Percentiles rank a stretch among this genome's conserved stretches.
phyloP scores from a whole-genome alignment of 2,329 filamentous ascomycete genomes.

The Paecilomyces fulvus region DNA sequence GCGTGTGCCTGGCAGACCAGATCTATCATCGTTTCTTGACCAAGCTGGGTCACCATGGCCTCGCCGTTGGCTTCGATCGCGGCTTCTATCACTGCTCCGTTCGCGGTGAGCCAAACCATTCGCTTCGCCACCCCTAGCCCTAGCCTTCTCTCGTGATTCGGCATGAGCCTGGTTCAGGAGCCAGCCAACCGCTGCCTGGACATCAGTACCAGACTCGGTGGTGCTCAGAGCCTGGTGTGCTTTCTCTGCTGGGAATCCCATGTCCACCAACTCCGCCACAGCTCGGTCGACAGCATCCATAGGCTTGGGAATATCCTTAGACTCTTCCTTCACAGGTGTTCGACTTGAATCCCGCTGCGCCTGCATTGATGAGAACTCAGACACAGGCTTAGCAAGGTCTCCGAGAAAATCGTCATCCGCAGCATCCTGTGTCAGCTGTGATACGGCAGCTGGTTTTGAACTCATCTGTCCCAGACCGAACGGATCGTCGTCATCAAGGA shows the following conservation, averaged over 20 bases:
- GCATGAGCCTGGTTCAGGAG: constrained; percentile 84
- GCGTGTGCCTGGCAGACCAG: constrained; percentile 14
- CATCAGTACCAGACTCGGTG: constrained; percentile 68
- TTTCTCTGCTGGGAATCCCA: constrained; percentile 83
- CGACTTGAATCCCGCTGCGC: constrained; percentile 14
- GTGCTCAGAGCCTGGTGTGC: constrained; percentile 71
- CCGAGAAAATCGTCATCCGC: constrained; percentile 58
- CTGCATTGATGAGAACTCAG: constrained; percentile 36
- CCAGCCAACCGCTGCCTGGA: constrained; percentile 82
- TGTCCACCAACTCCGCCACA: constrained; percentile 82
- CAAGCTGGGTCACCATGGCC: constrained; percentile 46
- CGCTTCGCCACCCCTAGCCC: constrained; percentile 19
- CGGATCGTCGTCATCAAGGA: constrained; percentile 65
- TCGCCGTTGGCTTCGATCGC: constrained; percentile 16
- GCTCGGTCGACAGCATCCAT: constrained; percentile 61
- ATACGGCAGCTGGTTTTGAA: constrained; percentile 39
- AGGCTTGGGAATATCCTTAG: constrained; percentile 16
- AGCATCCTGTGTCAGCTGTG: constrained; percentile 36
- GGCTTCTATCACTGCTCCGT: constrained; percentile 15
- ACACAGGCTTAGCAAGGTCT: constrained; percentile 51
- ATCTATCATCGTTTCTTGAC: constrained; percentile 47
- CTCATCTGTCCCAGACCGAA: constrained; percentile 69
- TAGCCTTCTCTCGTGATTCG: constrained; percentile 64
- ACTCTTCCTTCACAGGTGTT: constrained; percentile 7
- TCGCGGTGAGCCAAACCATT: constrained; percentile 12